A percentile compares a stretch with the other conserved stretches of the same genome.
These are phyloP conservation scores for Aphanomyces stellatus DNA, from an alignment of 352 stramenopile genomes.

Conservation along the genomic window DNA sequence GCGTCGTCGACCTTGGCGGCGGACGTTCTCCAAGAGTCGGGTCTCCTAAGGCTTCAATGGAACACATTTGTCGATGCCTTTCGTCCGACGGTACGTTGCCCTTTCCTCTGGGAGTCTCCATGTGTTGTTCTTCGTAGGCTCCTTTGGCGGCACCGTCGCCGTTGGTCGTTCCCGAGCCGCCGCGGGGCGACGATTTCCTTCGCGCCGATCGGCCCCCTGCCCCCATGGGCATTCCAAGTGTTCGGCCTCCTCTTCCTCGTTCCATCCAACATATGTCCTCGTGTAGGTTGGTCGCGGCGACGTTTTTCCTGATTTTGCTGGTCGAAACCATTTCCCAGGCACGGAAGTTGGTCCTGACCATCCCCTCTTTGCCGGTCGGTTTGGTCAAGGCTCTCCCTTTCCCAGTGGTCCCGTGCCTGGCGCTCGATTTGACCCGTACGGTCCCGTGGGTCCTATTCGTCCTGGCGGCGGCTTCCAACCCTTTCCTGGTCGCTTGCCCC, in stretches of 20 bases:
- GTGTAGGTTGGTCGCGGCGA: conserved; percentile 50
- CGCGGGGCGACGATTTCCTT: too few species aligned
- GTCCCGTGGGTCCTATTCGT: conserved; percentile 28
- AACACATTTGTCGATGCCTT: conserved; percentile 48
- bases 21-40: conserved; percentile 43
- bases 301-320: conserved; percentile 42
- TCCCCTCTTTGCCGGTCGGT: conserved; percentile 51
- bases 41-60: conserved; percentile 37
- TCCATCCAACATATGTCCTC: background rate
- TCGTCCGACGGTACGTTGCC: conserved; percentile 24
- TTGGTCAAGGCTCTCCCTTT: conserved; percentile 31
- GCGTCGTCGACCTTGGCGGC: conserved; percentile 28
- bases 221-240: background rate
- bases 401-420: conserved; percentile 50
- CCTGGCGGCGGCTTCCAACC: conserved; percentile 40
- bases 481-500: conserved; percentile 26
- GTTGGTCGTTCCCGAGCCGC: background rate
- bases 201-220: background rate
- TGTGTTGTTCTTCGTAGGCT: background rate
- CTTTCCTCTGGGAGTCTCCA: background rate
- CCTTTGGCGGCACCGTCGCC: background rate
- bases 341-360: conserved; percentile 70
- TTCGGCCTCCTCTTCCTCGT: background rate
- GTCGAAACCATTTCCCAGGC: conserved; percentile 24
- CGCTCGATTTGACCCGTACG: conserved; percentile 77